Evolutionary conservation across 1,284 basidiomycete species (phyloP), one percentile per base, ranked within the genome.

Genomic region (Phlebopus sp.): DNA sequence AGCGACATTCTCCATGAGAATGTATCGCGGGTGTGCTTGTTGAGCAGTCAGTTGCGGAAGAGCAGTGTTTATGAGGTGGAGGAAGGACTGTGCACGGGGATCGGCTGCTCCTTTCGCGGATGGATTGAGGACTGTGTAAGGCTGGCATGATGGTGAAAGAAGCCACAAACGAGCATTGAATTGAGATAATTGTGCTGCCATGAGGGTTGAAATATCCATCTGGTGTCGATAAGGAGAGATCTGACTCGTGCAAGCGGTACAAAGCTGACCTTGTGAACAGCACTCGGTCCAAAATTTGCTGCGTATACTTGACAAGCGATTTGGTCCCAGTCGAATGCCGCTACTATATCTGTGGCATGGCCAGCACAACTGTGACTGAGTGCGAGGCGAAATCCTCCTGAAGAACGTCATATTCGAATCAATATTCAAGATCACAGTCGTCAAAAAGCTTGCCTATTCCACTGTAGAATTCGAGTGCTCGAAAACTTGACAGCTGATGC

Each of bases 321-420:
- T 54, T 81, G 85, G 67, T 90, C 86, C 85, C 86, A 89, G 62
- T 90, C 87, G 59, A 82, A 87, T 15, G 86, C 85, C 10, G 82
- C 68, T 18, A 90, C 73, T n/a, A n/a, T n/a, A n/a, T n/a, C n/a
- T n/a, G 5, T 54, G 46, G 71, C 68, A 10, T 63, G 72, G 18
- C 69, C 57, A 41, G 79, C 66, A 13, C 58, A 59, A 55, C 81
- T 81, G 37, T 76, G 72, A 42, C 67, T 57, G n/a, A 90, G 71
- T 10, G 86, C 86, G 27, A 78, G 68, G 68, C 86, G 82, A 5
- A 90, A 69, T 8, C 86, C 87, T 25, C 86, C 87, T 89, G 54
- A 11, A 35, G 21, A 27, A n/a, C 6, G 9, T 32, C 43, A 35
- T 49, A n/a, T 31, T 9, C 47, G 37, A 60, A 38, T 1, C 2